Conservation (phyloP, 208 protist species). For the Wallacemonas sp. region DNA sequence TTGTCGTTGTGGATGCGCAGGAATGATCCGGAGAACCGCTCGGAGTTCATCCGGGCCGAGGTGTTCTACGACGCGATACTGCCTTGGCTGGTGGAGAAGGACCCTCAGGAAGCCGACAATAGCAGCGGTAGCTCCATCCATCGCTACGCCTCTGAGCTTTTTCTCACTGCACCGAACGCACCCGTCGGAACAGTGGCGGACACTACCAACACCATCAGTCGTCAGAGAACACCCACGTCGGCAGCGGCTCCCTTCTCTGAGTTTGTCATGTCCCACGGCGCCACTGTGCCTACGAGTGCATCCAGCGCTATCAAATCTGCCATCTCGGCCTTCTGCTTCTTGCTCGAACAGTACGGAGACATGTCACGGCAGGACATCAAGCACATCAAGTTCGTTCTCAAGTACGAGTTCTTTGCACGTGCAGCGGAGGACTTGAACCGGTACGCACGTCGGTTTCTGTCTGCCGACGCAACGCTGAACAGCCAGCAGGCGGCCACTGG, state of each 20-base stretch:
- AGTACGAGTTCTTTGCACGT: constrained; percentile 66
- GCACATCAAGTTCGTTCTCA: constrained; percentile 67
- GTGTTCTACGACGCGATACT: constrained; percentile 86
- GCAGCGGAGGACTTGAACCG: constrained; percentile 58
- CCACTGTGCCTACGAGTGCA: constrained; percentile 21
- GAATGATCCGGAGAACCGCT: constrained; percentile 55
- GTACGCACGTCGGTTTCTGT: constrained; percentile 40
- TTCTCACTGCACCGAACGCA: constrained; percentile 13
- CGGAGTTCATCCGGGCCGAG: constrained; percentile 78
- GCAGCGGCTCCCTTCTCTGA: constrained; percentile 17
- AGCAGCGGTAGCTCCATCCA: not conserved
- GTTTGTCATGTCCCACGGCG: constrained; percentile 28
- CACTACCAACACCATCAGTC: too few species aligned
- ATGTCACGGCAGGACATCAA: constrained; percentile 29
- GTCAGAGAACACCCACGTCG: too few species aligned
- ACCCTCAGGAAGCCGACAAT: constrained; percentile 3
- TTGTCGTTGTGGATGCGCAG: constrained; percentile 71
- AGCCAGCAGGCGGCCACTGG: too few species aligned
- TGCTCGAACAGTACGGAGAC: constrained; percentile 45
- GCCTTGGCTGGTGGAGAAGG: constrained; percentile 70
- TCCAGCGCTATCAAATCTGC: constrained; percentile 60
- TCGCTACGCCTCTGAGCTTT: constrained; percentile 45
- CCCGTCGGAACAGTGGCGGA: not conserved
- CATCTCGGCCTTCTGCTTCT: constrained; percentile 52
- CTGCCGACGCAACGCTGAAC: not conserved